Conservation (phyloP, 2,329 filamentous ascomycete species). For the Fusarium nurragi region DNA sequence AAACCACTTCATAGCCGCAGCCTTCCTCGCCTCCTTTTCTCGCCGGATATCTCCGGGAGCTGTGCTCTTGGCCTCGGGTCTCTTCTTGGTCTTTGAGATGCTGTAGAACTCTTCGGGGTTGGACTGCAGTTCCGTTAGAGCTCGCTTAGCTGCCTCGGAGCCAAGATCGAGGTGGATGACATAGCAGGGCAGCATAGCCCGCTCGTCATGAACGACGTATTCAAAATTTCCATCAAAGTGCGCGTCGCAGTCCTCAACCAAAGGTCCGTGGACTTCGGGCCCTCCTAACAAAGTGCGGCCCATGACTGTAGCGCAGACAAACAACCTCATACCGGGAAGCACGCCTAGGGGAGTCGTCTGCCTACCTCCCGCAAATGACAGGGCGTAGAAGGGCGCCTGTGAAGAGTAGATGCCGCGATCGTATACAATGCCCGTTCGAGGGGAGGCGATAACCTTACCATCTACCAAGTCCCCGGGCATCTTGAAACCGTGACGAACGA, state of each 20-base stretch:
- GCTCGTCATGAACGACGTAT: constrained; percentile 56
- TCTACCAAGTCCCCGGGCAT: constrained; percentile 45
- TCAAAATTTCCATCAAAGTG: constrained; percentile 53
- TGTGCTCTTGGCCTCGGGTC: constrained; percentile 4
- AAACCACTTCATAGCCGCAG: constrained; percentile 57
- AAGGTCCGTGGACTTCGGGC: constrained; percentile 25
- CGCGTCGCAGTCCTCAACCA: constrained; percentile 47
- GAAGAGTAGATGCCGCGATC: constrained; percentile 57
- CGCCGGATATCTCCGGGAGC: constrained; percentile 50
- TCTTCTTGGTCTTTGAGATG: neutral
- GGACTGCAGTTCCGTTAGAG: constrained; percentile 11
- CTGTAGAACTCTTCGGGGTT: constrained; percentile 20
- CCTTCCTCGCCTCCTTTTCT: constrained; percentile 51
- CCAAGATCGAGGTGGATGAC: constrained; percentile 57
- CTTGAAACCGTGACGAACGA: constrained; percentile 56
- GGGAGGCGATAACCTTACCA: constrained; percentile 21
- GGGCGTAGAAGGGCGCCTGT: constrained; percentile 51
- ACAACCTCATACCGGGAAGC: constrained; percentile 52
- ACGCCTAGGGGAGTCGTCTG: constrained; percentile 44
- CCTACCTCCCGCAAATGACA: constrained; percentile 48
- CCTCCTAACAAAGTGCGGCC: constrained; percentile 45
- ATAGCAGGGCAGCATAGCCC: constrained; percentile 56
- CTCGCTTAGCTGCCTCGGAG: constrained; percentile 45
- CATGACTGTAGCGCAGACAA: constrained; percentile 59
- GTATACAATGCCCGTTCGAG: constrained; percentile 50